Base-by-base conservation (phyloP, 169 alveolate genomes). In the Cryptosporidium sp. region DNA sequence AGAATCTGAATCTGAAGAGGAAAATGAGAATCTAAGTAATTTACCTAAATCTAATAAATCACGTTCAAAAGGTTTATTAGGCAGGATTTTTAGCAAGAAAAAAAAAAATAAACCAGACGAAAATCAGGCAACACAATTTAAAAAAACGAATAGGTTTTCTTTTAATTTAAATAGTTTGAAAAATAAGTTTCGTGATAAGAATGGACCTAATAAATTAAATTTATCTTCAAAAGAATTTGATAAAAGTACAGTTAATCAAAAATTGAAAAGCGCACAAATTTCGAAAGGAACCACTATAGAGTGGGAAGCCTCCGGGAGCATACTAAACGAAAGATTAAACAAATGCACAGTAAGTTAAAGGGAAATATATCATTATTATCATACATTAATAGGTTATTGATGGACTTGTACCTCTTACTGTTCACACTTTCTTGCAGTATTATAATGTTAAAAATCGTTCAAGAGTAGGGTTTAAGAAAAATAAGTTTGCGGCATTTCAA, bases 401-500 rank as follows among this genome's bases (percentile, higher is more conserved):
- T 29, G 75, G 75, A 31, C 16, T 6, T 44, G 89, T 62, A 45
- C 65, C 65, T 10, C 31, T 80, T 61, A 60, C 75, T 16, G 80
- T 80, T 26, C 89, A 80, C 45, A 42, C 67, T 16, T 80, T 80
- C 12, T 29, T 80, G 8, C 89, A 80, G 23, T 62, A 29, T 62
- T 80, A 26, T 26, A 62, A 60, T 10, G 45, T 21, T 26, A 65
- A 80, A 80, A 80, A 42, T 18, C 69, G 2, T 16, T 26, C 51
- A 14, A 39, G 39, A 44, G 35, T 51, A 10, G 44, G 8, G n/a
- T 23, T 39, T 14, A 80, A 60, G 39, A 80, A 48, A 44, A 45
- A 5, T 21, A 80, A 80, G 21, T 80, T 60, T 80, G 65, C 89
- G 21, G 73, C 89, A 62, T 80, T 80, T 80, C 80, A 80, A 58